These are phyloP conservation scores for Hymenoscyphus fructigenus DNA, from an alignment of 2,329 filamentous ascomycete species.

Conservation along the genomic window DNA sequence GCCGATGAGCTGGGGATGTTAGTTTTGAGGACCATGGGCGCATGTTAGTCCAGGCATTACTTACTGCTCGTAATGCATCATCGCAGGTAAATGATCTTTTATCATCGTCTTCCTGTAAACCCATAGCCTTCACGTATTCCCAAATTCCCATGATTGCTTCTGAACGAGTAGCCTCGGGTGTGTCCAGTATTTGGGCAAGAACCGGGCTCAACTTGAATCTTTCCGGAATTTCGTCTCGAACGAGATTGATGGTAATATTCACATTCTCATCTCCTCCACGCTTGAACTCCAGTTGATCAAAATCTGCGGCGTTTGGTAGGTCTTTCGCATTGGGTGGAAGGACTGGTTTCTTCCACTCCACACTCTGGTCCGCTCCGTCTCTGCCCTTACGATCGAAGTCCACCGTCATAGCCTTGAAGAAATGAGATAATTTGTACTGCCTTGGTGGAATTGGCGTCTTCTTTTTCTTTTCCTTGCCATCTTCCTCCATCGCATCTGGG, in stretches of 20 bases:
- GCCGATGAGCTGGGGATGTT: constrained; percentile 61
- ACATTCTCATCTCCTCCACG: constrained; percentile 88
- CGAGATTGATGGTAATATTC: constrained; percentile 85
- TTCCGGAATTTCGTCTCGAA: constrained; percentile 81
- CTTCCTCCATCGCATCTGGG: constrained; percentile 53
- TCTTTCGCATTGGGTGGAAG: constrained; percentile 48
- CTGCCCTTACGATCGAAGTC: constrained; percentile 65
- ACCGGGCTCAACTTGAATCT: constrained; percentile 76
- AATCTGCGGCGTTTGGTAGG: constrained; percentile 66
- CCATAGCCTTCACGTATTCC: constrained; percentile 88
- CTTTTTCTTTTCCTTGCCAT: constrained; percentile 46
- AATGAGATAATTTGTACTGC: constrained; percentile 67
- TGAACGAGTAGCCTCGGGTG: constrained; percentile 80
- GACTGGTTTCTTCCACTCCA: constrained; percentile 87
- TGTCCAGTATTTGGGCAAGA: constrained; percentile 81
- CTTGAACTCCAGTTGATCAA: constrained; percentile 90
- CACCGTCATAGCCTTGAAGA: constrained; percentile 77
- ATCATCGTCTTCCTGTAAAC: constrained; percentile 91
- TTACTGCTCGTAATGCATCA: constrained; percentile 72
- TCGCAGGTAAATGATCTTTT: constrained; percentile 92
- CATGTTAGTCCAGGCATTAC: constrained; percentile 30
- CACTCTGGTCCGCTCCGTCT: constrained; percentile 53
- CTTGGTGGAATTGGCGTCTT: constrained; percentile 42
- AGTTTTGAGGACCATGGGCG: constrained; percentile 4
- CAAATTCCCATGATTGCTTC: constrained; percentile 89